Evolutionary conservation across 2,329 filamentous ascomycete species (phyloP), one percentile per base, ranked within the genome.

Genomic region (Hymenoscyphus infarciens): DNA sequence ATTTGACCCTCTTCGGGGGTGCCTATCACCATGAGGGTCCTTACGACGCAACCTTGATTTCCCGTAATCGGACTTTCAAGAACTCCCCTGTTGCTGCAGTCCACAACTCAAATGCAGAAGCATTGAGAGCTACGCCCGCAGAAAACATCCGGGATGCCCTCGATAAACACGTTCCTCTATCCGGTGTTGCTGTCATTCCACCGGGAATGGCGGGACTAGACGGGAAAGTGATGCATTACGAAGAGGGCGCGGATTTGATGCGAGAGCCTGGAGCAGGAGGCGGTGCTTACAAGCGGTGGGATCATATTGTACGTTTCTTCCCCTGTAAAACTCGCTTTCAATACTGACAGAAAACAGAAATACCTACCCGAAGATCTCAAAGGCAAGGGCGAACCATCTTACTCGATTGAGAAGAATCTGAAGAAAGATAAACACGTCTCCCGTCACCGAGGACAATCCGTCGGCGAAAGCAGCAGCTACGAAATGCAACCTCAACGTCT

Each of bases 21-120:
- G 77, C 82, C 2, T 97, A 96, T 75, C 94, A 97, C 75, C 94
- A 98, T 71, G 91, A 89, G 67, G 93, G 94, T 0, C 94, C 94
- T 0, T 98, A 90, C 70, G 94, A 98, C 74, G 91, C 93, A 10
- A 89, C 91, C 1, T 81, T 91, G 59, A 80, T 88, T 1, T 85
- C 89, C 13, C 84, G 91, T 56, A 97, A 97, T 77, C 80, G 78
- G 3, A 81, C 86, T 76, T 80, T 79, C 63, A 78, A 81, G 61
- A 77, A 74, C 63, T 87, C 90, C 2, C 93, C 94, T 0, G 77
- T 97, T 7, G 91, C 89, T 31, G 94, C 93, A 1, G 83, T 96
- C 5, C 80, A 81, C 61, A 81, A 84, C 2, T 87, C 86, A 52
- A 97, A 95, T 75, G 80, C 82, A 60, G 90, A 92, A 74, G 90